These are phyloP conservation scores for Blastobotrys parvus DNA, from an alignment of 805 yeast species.

Conservation along the genomic window DNA sequence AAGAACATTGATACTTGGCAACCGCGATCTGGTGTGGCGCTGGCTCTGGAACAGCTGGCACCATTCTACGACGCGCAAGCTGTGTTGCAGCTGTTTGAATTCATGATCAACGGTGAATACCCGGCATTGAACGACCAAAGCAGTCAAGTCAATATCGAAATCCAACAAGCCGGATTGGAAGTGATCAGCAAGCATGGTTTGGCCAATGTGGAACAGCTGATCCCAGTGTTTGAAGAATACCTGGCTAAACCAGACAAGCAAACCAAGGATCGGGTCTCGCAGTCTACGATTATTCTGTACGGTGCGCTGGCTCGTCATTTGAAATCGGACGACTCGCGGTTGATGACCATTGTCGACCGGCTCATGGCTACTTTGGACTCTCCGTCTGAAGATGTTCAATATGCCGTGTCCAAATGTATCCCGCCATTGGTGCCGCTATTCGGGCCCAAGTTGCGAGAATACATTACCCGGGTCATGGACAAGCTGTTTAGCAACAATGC, in stretches of 20 bases:
- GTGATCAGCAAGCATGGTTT: slow-evolving; percentile 61
- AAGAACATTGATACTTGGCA: slow-evolving; percentile 76
- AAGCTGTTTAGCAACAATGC: slow-evolving; percentile 50
- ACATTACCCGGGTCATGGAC: slow-evolving; percentile 51
- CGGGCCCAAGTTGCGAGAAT: slow-evolving; percentile 36
- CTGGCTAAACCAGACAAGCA: slow-evolving; percentile 32
- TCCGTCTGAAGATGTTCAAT: slow-evolving; percentile 85
- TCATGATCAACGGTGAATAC: slow-evolving; percentile 43
- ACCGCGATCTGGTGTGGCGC: slow-evolving; percentile 72
- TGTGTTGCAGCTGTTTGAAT: slow-evolving; percentile 49
- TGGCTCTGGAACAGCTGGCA: slow-evolving; percentile 51
- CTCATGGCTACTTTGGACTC: slow-evolving; percentile 69
- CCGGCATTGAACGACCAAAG: slow-evolving; percentile 70
- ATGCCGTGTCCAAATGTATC: slow-evolving; percentile 76
- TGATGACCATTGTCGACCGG: slow-evolving; percentile 54
- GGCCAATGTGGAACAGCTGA: slow-evolving; percentile 56
- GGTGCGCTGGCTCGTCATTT: slow-evolving; percentile 89
- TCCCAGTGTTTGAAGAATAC: slow-evolving; percentile 72
- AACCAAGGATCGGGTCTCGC: slow-evolving; percentile 56
- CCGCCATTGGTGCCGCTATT: slow-evolving; percentile 66
- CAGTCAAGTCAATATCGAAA: slow-evolving; percentile 62
- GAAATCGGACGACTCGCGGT: slow-evolving; percentile 64
- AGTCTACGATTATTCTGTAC: slow-evolving; percentile 75
- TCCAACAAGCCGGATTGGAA: slow-evolving; percentile 82
- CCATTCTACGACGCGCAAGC: slow-evolving; percentile 33